Percentiles rank a stretch among this genome's conserved stretches.
phyloP scores from a whole-genome alignment of 768 basidiomycete genomes.

The Lactarius hatsudake region DNA sequence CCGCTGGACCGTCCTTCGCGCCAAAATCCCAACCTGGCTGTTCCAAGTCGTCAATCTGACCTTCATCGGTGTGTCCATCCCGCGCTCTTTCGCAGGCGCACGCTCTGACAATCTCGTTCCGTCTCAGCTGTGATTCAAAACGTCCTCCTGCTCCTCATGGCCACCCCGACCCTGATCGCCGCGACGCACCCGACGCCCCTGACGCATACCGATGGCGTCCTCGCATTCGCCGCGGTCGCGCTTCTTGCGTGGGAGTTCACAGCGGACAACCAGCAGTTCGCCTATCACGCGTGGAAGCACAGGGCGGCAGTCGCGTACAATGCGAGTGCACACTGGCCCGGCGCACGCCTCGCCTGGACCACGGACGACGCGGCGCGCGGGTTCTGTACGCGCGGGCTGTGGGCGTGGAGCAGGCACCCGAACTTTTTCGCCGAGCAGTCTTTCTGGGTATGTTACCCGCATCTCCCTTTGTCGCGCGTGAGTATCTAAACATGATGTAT shows the following conservation, averaged over 20 bases:
- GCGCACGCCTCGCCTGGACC: constrained; percentile 64
- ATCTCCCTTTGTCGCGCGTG: background rate
- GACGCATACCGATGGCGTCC: constrained; percentile 55
- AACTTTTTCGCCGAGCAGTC: constrained; percentile 90
- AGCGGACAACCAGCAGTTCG: constrained; percentile 90
- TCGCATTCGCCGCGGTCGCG: constrained; percentile 56
- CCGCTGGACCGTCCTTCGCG: constrained; percentile 79
- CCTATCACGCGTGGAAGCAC: constrained; percentile 76
- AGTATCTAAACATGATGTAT: background rate
- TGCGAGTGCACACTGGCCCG: constrained; percentile 49
- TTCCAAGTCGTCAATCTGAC: constrained; percentile 65
- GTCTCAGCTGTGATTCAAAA: constrained; percentile 68
- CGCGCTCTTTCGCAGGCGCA: background rate
- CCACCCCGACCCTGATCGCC: constrained; percentile 57
- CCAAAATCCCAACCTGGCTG: constrained; percentile 48
- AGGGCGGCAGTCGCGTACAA: constrained; percentile 27
- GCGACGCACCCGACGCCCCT: constrained; percentile 52
- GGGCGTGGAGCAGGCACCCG: constrained; percentile 86
- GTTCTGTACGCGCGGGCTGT: constrained; percentile 81
- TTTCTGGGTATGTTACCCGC: constrained; percentile 65
- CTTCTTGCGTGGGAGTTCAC: constrained; percentile 71
- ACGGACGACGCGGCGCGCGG: constrained; percentile 70
- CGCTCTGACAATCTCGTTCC: background rate
- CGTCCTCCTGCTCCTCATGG: constrained; percentile 70
- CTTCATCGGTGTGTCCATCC: constrained; percentile 59